Evolutionary conservation across 2,329 filamentous ascomycete genomes (phyloP), one percentile per base, ranked within the genome.

Genomic region (Colletotrichum sojae): DNA sequence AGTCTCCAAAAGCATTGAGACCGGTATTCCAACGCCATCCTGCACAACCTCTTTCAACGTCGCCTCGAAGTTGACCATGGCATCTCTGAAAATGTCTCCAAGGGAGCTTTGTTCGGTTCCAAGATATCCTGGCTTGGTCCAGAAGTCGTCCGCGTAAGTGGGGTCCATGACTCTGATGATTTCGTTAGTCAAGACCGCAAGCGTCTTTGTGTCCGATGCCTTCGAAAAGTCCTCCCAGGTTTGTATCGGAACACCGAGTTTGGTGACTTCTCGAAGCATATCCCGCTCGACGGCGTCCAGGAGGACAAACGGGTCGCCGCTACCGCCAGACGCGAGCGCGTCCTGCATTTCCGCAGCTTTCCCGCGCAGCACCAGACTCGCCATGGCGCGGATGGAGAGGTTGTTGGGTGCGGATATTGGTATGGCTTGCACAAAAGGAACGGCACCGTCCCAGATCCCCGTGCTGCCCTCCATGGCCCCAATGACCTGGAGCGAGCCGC

Each of bases 371-470:
- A 73, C 54, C 1, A 72, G 51, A 0, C 66, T 65, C 2, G 58
- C 63, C 1, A 73, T 63, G 1, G 67, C 69, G 25, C 70, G 62
- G 10, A 73, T 63, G 2, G 51, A 53, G 15, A 49, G 71, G 20
- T 71, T 71, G 40, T 72, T 68, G 20, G 73, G 74, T 4, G 55
- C 73, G 1, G 71, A 73, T n/a, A 71, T 52, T 4, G 74, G 71
- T 2, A 68, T 48, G 2, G 70, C 72, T 49, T 74, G 72, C 2
- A 75, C 63, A 4, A 74, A 45, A 13, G 71, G 43, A 4, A 74
- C 72, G n/a, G 63, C 64, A 3, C 74, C 74, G 18, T 74, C 56
- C 74, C 74, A 75, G 46, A 75, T 63, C 2, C 62, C 73, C 20
- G 63, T 20, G 1, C 72, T 73, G 10, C 73, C 71, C 51, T 75